phyloP scores from a whole-genome alignment of 495 filamentous ascomycete genomes.

The Aspergillus incahuasiensis region DNA sequence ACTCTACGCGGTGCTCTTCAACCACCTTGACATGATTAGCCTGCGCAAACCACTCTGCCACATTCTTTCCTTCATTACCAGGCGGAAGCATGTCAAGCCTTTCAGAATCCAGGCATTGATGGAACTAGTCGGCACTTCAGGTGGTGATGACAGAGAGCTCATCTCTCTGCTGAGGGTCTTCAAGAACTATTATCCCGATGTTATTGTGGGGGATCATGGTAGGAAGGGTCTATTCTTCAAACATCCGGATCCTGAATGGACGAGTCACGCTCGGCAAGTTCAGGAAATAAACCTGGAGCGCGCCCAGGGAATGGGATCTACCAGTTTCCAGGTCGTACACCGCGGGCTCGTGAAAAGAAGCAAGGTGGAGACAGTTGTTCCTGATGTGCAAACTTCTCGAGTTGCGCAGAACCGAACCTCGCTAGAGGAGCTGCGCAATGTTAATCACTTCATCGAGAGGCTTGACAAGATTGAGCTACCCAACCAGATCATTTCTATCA shows the following conservation, averaged over 20 bases:
- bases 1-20: slow-evolving; percentile 76
- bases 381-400: slow-evolving; percentile 68
- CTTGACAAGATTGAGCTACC: slow-evolving; percentile 77
- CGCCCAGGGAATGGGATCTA: slow-evolving; percentile 22
- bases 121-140: slow-evolving; percentile 42
- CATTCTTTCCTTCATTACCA: slow-evolving; percentile 75
- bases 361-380: slow-evolving; percentile 52
- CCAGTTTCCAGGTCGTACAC: slow-evolving; percentile 42
- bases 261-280: slow-evolving; percentile 59
- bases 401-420: slow-evolving; percentile 48
- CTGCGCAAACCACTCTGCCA: slow-evolving; percentile 58
- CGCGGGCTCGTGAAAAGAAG: slow-evolving; percentile 41
- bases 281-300: slow-evolving; percentile 51
- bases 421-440: slow-evolving; percentile 72
- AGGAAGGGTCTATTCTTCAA: slow-evolving; percentile 45
- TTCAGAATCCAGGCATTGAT: slow-evolving; percentile 79
- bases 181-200: slow-evolving; percentile 87
- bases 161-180: slow-evolving; percentile 75
- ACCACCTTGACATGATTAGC: slow-evolving; percentile 74
- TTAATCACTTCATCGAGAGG: slow-evolving; percentile 66
- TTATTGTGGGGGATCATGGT: slow-evolving; percentile 63
- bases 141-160: slow-evolving; percentile 65
- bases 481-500: slow-evolving; percentile 70
- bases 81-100: slow-evolving; percentile 82
- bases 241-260: slow-evolving; percentile 78